Evolutionary conservation across 1,284 basidiomycete species (phyloP).

Genomic region (Leccinum subfulvum): DNA sequence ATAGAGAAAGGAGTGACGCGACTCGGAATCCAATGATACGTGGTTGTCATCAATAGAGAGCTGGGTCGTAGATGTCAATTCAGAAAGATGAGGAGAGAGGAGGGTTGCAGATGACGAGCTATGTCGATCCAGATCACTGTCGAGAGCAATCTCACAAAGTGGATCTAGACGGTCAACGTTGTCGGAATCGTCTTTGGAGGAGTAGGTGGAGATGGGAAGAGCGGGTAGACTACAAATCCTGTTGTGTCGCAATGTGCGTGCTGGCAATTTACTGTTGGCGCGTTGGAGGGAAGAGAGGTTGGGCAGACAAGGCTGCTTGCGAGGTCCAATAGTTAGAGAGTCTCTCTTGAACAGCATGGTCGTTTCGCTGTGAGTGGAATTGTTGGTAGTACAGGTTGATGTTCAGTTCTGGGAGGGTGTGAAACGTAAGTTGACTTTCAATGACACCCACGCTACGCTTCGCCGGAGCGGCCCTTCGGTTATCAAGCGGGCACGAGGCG

Average conservation of each 20-base stretch:
- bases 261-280: constrained; percentile 8
- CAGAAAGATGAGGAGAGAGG: constrained; percentile 19
- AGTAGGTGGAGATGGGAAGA: constrained; percentile 3
- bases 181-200: constrained; percentile 4
- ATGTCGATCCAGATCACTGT: constrained; percentile 20
- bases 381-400: constrained; percentile 23
- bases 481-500: constrained; percentile 19
- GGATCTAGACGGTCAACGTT: constrained; percentile 8
- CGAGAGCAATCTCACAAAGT: constrained; percentile 14
- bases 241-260: constrained; percentile 4
- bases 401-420: constrained; percentile 11
- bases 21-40: constrained; percentile 15
- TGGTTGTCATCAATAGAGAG: constrained; percentile 8
- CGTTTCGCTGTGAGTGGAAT: constrained; percentile 5
- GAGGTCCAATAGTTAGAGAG: constrained; percentile 7
- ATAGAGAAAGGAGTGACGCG: constrained; percentile 12
- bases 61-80: background rate
- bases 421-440: constrained; percentile 33
- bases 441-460: background rate
- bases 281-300: constrained; percentile 6
- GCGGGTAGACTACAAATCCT: constrained; percentile 20
- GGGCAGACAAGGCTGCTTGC: constrained; percentile 3
- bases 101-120: constrained; percentile 25
- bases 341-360: constrained; percentile 23
- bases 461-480: constrained; percentile 21